These are phyloP conservation scores for Picochlorum sp. DNA, from an alignment of 139 green algal genomes.

Conservation along the genomic window DNA sequence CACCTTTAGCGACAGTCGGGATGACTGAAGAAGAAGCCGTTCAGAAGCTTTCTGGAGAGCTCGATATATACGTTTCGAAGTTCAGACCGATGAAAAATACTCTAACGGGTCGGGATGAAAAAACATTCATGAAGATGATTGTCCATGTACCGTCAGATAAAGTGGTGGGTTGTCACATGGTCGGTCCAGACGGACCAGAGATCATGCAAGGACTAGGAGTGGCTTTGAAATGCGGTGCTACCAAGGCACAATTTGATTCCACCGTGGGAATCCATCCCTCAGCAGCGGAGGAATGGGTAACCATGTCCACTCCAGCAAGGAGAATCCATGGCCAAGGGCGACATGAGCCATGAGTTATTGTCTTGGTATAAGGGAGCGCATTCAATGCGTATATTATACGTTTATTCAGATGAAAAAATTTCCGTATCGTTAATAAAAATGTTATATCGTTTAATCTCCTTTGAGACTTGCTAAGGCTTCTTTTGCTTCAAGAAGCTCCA, in stretches of 20 bases:
- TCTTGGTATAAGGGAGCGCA: not conserved
- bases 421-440: not conserved
- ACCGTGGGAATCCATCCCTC: conserved; percentile 91
- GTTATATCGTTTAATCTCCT: not conserved
- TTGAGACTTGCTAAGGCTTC: not conserved
- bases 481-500: conserved; percentile 1
- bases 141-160: conserved; percentile 64
- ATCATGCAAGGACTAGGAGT: conserved; percentile 97
- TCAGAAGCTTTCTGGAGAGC: conserved; percentile 1
- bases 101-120: conserved; percentile 56
- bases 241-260: conserved; percentile 85
- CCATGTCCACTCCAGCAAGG: conserved; percentile 56
- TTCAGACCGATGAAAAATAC: conserved; percentile 93
- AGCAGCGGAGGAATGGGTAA: conserved; percentile 94
- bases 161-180: conserved; percentile 89
- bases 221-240: conserved; percentile 87
- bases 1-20: conserved; percentile 80
- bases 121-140: conserved; percentile 67
- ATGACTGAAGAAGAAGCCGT: conserved; percentile 79
- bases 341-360: not conserved
- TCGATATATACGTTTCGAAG: conserved; percentile 77
- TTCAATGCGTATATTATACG: not conserved
- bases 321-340: conserved; percentile 16
- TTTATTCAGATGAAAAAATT: not conserved
- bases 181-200: conserved; percentile 77